Base-by-base conservation (phyloP, 2,329 filamentous ascomycete genomes). In the Colletotrichum musae region DNA sequence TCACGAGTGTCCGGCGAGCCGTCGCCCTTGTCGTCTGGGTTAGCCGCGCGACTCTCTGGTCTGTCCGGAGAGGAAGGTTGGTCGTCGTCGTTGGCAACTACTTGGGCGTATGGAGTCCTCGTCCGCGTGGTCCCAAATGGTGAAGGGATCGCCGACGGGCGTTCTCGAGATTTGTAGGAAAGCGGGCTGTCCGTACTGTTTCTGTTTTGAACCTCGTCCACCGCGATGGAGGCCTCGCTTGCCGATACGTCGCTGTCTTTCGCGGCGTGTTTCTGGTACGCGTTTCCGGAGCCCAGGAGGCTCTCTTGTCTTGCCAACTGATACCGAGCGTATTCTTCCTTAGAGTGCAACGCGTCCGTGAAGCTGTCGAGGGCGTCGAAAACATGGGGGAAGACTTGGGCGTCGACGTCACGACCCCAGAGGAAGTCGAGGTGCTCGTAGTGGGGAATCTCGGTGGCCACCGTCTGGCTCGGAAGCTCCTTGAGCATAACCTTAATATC, bases 381-480 rank as follows among this genome's bases (percentile, higher is more conserved):
- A 2, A 99, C 94, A 77, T 97, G 94, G 16, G 91, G 93, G 76
- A 98, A 98, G 3, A 98, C 95, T 60, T 94, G 89, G 1, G 86
- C 84, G 73, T 97, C 88, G 6, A 97, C 93, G 75, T 98, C 94
- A 45, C 89, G 86, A 0, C 93, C 96, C 96, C 96, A 99, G 1
- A 99, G 85, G 75, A 99, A 97, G 79, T 99, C 96, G 26, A 99
- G 88, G 80, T 99, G 96, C 80, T 99, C 96, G 79, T 97, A 99
- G 77, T 97, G 94, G 0, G 92, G 90, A 50, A 99, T 93, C 76
- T 95, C 92, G 45, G 91, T 96, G 1, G 94, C 94, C 2, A 95
- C 87, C 0, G 96, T 98, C 78, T 94, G 93, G 24, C 86, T 85
- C 0, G 96, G 96, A 13, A 99, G 85, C 79, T 97, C 94, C 77